Evolutionary conservation across 2,329 filamentous ascomycete genomes (phyloP), one percentile per base, ranked within the genome.

Genomic region (Gnomoniopsis sp.): DNA sequence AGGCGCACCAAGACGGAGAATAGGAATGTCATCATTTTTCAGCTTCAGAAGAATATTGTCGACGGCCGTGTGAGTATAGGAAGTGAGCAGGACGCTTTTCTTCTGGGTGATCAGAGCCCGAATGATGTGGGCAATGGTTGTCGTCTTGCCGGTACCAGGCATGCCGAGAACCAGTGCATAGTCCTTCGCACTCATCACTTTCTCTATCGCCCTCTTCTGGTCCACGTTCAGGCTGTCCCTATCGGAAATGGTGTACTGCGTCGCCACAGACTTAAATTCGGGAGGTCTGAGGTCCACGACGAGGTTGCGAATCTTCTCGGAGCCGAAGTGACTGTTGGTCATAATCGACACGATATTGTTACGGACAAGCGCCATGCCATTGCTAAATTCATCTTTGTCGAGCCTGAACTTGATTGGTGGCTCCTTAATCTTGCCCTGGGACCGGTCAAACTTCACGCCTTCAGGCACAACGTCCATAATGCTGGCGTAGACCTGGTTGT

Each of bases 381-480:
- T 98, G 74, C 91, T 96, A 73, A 99, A 99, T 69, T 99, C 95
- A 67, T 99, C 95, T 71, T 97, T 97, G 74, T 99, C 95, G 3
- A 99, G 79, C 23, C 95, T 88, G 67, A 96, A 99, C 51, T 85
- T 79, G 6, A 89, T 75, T 3, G 83, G 83, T 3, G 81, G 72
- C 58, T 80, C 77, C 59, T 80, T 77, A 63, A 79, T 77, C 64
- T 78, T 81, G 30, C 75, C 77, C 44, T 82, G 73, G 6, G 80
- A 78, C 58, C 84, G 76, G 38, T 82, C 76, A 23, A 79, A 75
- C 0, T 74, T 75, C 38, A 77, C 78, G 1, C 80, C 83, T 65
- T 86, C 81, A 6, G 79, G 79, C 14, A 79, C 81, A 26, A 96
- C 87, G 64, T 96, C 90, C 91, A 97, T 96, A 64, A 97, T 93